Percentiles rank a stretch among this genome's conserved stretches.
These are phyloP conservation scores for Haplosporangium gracile DNA, from an alignment of 192 early-diverging fungal species.

Conservation along the genomic window DNA sequence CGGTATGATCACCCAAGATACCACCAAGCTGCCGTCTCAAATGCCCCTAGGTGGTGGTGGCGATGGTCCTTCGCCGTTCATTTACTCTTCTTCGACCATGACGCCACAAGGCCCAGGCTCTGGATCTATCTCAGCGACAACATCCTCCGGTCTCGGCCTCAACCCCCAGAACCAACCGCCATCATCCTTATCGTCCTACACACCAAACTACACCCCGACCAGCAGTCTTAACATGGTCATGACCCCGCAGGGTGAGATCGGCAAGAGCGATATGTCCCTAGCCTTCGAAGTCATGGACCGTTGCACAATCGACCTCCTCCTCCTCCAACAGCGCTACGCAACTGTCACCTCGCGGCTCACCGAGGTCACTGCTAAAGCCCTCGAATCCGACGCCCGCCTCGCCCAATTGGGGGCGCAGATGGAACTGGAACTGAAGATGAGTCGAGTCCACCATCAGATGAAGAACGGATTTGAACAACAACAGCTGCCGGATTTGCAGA, in stretches of 20 bases:
- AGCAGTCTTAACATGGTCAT: slow-evolving; percentile 43
- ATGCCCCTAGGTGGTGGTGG: background rate
- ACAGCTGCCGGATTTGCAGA: slow-evolving; percentile 37
- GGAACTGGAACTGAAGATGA: slow-evolving; percentile 42
- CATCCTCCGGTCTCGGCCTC: background rate
- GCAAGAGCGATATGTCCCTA: slow-evolving; percentile 50
- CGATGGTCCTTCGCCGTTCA: background rate
- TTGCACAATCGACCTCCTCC: slow-evolving; percentile 40
- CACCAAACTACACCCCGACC: slow-evolving; percentile 11
- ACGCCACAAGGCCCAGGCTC: background rate
- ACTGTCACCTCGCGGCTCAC: slow-evolving; percentile 14
- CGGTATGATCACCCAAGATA: background rate
- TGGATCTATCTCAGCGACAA: background rate
- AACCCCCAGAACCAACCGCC: background rate
- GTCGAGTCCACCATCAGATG: slow-evolving; percentile 42
- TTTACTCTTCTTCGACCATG: background rate
- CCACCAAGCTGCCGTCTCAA: background rate
- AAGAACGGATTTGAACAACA: slow-evolving; percentile 37
- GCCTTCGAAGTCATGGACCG: slow-evolving; percentile 52
- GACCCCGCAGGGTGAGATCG: slow-evolving; percentile 28
- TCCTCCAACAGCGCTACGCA: slow-evolving; percentile 34
- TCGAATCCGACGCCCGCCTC: slow-evolving; percentile 47
- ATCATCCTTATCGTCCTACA: background rate
- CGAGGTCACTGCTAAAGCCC: slow-evolving; percentile 24
- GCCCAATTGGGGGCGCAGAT: slow-evolving; percentile 33